These are phyloP conservation scores for Eucalyptus regnans DNA, from an alignment of 345 rosid genomes.

Conservation along the genomic window DNA sequence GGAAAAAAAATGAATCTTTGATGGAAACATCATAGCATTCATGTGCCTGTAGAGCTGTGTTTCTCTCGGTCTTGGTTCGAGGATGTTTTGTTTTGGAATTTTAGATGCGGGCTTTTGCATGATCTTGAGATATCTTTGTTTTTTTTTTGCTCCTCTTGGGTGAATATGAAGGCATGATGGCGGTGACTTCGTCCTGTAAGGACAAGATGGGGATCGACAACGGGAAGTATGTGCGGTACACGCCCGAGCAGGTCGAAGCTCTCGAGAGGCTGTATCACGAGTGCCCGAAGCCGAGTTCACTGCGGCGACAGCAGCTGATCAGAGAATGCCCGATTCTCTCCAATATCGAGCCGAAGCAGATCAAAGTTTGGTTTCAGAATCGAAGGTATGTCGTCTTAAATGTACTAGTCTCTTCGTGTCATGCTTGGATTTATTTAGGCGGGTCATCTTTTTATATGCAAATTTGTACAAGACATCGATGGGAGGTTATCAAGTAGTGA, in stretches of 20 bases:
- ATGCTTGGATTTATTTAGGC: background rate
- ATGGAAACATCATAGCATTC: background rate
- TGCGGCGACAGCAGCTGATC: constrained; percentile 70
- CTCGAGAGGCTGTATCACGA: constrained; percentile 64
- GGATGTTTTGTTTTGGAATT: background rate
- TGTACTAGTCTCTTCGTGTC: background rate
- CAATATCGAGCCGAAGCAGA: constrained; percentile 78
- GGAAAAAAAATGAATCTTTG: background rate
- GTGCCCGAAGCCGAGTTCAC: constrained; percentile 73
- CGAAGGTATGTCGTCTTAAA: constrained; percentile 26
- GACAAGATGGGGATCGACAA: constrained; percentile 51
- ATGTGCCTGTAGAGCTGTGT: background rate
- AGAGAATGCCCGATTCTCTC: constrained; percentile 72
- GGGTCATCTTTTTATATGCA: background rate
- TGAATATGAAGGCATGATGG: constrained; percentile 26
- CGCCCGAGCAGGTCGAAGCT: constrained; percentile 79
- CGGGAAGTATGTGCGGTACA: constrained; percentile 71
- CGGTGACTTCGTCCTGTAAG: constrained; percentile 47
- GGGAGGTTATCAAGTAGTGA: background rate
- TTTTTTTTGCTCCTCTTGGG: background rate
- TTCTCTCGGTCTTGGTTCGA: background rate
- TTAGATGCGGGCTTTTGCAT: background rate
- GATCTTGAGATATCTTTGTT: background rate
- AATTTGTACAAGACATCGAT: background rate
- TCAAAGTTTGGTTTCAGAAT: constrained; percentile 86